Conservation (phyloP, 2,329 filamentous ascomycete genomes). For the Ophiosphaerella herpotricha region DNA sequence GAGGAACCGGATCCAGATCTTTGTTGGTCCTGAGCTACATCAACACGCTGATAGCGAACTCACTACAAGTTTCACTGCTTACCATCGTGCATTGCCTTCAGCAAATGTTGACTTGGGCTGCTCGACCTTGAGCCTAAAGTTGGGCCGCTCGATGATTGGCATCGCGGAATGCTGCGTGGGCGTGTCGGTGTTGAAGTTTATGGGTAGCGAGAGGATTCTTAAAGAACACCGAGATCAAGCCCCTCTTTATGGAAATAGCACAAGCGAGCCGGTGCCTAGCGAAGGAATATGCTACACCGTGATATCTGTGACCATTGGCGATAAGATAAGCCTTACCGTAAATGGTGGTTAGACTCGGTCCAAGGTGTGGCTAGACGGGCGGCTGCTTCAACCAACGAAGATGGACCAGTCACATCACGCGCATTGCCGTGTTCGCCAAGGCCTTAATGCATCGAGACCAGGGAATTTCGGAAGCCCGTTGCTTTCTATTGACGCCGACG, state of each 20-base stretch:
- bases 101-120: conserved; percentile 55
- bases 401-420: too few relatives aligned
- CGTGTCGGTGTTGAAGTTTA: neutral
- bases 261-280: neutral
- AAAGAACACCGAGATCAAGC: too few relatives aligned
- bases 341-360: too few relatives aligned
- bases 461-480: too few relatives aligned
- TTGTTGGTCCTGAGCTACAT: conserved; percentile 49
- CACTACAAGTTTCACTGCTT: conserved; percentile 2
- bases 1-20: conserved; percentile 56
- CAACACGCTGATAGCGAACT: neutral
- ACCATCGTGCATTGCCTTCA: conserved; percentile 45
- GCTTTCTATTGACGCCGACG: too few relatives aligned
- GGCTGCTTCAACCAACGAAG: too few relatives aligned
- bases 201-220: too few relatives aligned
- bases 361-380: too few relatives aligned
- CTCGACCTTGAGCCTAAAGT: conserved; percentile 47
- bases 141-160: conserved; percentile 44
- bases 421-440: too few relatives aligned
- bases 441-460: too few relatives aligned
- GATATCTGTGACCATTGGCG: conserved; percentile 8
- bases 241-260: neutral
- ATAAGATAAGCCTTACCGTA: conserved; percentile 12
- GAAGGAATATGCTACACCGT: conserved; percentile 3
- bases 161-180: conserved; percentile 18